Percentiles rank a stretch among this genome's conserved stretches.
Evolutionary conservation across 208 protist genomes (phyloP).

Genomic region (Vickermania ingenoplastis): DNA sequence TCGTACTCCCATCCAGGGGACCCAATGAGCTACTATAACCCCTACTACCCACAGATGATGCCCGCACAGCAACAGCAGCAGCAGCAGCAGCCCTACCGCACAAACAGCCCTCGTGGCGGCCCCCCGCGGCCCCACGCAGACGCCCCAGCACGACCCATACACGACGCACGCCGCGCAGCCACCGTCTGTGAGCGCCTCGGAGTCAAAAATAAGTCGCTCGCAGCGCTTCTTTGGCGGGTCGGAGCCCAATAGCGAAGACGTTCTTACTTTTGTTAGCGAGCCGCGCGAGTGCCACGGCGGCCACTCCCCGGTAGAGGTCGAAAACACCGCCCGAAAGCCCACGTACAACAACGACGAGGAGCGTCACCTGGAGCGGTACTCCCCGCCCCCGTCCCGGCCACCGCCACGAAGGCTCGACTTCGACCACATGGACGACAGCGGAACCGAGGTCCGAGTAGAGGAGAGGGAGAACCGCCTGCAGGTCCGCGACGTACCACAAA

Average conservation of each 20-base stretch:
- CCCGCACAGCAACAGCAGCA: no score
- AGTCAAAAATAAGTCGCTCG: not conserved
- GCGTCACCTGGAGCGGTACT: not conserved
- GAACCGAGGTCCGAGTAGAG: not conserved
- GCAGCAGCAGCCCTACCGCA: no score
- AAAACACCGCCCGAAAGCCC: not conserved
- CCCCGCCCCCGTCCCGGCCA: not conserved
- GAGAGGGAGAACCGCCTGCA: not conserved
- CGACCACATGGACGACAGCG: not conserved
- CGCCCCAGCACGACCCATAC: not conserved
- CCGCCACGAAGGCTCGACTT: not conserved
- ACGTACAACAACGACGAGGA: no score
- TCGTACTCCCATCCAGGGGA: no score
- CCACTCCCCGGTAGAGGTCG: not conserved
- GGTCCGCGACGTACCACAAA: not conserved
- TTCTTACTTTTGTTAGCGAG: not conserved
- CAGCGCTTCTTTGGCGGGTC: not conserved
- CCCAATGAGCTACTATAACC: no score
- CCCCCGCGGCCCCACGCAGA: not conserved
- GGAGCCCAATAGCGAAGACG: not conserved
- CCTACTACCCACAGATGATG: no score
- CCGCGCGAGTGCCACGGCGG: not conserved
- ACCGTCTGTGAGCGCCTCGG: not conserved
- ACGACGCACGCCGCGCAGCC: not conserved
- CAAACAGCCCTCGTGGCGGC: no score